Percentiles rank a stretch among this genome's conserved stretches.
phyloP scores from a whole-genome alignment of 2,329 filamentous ascomycete species.

The Pseudophaeomoniella oleicola region DNA sequence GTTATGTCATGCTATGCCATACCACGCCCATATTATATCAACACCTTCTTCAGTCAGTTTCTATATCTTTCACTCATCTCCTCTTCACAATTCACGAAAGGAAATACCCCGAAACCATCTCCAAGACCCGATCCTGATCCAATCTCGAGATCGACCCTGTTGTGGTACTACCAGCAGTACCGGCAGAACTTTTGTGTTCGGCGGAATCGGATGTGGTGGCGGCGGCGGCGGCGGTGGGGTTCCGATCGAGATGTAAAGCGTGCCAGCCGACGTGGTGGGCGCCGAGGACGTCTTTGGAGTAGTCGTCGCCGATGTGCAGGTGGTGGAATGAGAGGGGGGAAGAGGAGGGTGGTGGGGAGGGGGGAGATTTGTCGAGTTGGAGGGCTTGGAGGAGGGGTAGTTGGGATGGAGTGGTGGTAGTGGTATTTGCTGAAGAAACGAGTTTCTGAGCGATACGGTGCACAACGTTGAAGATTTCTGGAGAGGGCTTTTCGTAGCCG shows the following conservation, averaged over 20 bases:
- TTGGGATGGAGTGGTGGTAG: slow-evolving; percentile 1
- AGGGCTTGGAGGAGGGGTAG: slow-evolving; percentile 4
- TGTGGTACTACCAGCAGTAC: slow-evolving; percentile 2
- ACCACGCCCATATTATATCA: no score
- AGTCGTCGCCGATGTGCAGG: slow-evolving; percentile 31
- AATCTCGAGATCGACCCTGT: slow-evolving; percentile 7
- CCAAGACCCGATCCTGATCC: slow-evolving; percentile 6
- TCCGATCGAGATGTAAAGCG: slow-evolving; percentile 15
- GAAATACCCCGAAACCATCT: slow-evolving; percentile 7
- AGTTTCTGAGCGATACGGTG: slow-evolving; percentile 4
- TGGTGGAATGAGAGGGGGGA: background rate
- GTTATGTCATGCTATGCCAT: no score
- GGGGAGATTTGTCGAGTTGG: slow-evolving; percentile 1
- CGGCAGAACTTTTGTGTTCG: no score
- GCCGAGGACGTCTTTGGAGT: slow-evolving; percentile 24
- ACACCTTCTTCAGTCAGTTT: no score
- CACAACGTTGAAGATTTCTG: slow-evolving; percentile 24
- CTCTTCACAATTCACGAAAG: background rate
- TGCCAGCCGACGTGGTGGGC: slow-evolving; percentile 23
- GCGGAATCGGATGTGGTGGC: no score
- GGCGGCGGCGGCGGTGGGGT: no score
- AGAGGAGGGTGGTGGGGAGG: background rate
- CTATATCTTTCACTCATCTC: no score
- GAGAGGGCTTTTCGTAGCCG: slow-evolving; percentile 27
- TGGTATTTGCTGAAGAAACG: slow-evolving; percentile 5